Evolutionary conservation across 2,329 filamentous ascomycete species (phyloP).

Genomic region (Colletotrichum agaves): DNA sequence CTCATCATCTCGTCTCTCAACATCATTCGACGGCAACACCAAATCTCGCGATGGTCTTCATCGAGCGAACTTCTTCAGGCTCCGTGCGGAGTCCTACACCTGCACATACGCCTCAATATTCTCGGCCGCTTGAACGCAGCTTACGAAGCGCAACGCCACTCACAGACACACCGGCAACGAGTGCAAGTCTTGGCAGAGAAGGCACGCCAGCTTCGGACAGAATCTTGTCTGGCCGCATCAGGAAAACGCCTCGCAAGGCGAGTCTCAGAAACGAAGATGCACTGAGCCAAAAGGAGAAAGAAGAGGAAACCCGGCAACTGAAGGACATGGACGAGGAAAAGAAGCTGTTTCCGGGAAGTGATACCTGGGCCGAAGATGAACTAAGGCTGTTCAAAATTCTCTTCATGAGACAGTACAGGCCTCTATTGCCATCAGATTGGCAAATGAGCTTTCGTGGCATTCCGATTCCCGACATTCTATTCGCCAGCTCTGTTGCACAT

Average conservation of each 20-base stretch:
- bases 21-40: background rate
- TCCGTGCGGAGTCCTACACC: constrained; percentile 20
- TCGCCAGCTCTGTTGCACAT: constrained; percentile 45
- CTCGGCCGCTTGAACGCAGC: constrained; percentile 10
- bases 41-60: background rate
- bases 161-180: constrained; percentile 34
- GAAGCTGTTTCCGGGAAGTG: constrained; percentile 53
- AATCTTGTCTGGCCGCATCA: constrained; percentile 27
- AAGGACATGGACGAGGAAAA: constrained; percentile 56
- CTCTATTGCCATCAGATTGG: constrained; percentile 55
- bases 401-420: constrained; percentile 53
- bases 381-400: constrained; percentile 55
- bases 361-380: constrained; percentile 63
- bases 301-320: constrained; percentile 21
- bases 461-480: constrained; percentile 51
- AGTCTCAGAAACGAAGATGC: constrained; percentile 24
- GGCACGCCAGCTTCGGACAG: constrained; percentile 31
- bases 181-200: constrained; percentile 24
- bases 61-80: constrained; percentile 12
- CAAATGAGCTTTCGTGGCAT: constrained; percentile 53
- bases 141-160: constrained; percentile 23
- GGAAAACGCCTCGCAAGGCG: constrained; percentile 24
- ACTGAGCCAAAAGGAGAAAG: constrained; percentile 32
- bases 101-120: constrained; percentile 14
- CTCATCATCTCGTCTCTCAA: background rate